These are phyloP conservation scores for Phytophthora citrophthora DNA, from an alignment of 352 stramenopile genomes.

Conservation along the genomic window DNA sequence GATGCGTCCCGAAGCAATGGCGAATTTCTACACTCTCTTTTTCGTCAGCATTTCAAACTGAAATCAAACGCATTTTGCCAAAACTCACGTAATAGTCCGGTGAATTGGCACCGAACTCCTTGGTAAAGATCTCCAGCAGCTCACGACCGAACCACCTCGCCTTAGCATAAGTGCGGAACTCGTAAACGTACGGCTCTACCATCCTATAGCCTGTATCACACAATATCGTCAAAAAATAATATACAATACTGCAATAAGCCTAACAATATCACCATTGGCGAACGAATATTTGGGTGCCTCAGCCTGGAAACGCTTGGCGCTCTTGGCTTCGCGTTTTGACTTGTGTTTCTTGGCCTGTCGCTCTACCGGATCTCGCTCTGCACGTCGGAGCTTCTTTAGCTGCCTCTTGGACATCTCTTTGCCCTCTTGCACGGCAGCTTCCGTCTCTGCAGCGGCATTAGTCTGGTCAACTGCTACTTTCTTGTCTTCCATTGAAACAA, in stretches of 20 bases:
- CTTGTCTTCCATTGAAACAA: conserved; percentile 28
- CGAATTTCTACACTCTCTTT: conserved; percentile 70
- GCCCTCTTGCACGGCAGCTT: conserved; percentile 6
- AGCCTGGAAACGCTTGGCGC: conserved; percentile 40
- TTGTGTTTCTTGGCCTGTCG: conserved; percentile 58
- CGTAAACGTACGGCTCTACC: conserved; percentile 95
- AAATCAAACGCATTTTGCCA: neutral
- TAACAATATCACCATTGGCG: conserved; percentile 40
- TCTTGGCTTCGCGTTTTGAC: conserved; percentile 56
- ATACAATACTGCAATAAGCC: conserved; percentile 14
- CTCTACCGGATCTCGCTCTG: conserved; percentile 34
- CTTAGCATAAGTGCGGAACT: conserved; percentile 96
- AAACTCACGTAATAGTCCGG: conserved; percentile 85
- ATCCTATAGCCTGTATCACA: conserved; percentile 69
- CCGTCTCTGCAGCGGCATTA: neutral
- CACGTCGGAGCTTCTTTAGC: conserved; percentile 49
- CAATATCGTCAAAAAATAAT: conserved; percentile 6
- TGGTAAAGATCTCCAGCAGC: conserved; percentile 92
- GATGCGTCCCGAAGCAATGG: conserved; percentile 94
- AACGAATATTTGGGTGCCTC: conserved; percentile 66
- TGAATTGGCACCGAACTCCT: conserved; percentile 85
- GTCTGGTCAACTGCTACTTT: neutral
- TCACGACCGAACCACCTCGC: conserved; percentile 92
- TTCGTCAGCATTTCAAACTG: neutral
- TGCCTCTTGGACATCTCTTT: conserved; percentile 48